phyloP scores from a whole-genome alignment of 163 green algal genomes.

The Scenedesmus sp. region DNA sequence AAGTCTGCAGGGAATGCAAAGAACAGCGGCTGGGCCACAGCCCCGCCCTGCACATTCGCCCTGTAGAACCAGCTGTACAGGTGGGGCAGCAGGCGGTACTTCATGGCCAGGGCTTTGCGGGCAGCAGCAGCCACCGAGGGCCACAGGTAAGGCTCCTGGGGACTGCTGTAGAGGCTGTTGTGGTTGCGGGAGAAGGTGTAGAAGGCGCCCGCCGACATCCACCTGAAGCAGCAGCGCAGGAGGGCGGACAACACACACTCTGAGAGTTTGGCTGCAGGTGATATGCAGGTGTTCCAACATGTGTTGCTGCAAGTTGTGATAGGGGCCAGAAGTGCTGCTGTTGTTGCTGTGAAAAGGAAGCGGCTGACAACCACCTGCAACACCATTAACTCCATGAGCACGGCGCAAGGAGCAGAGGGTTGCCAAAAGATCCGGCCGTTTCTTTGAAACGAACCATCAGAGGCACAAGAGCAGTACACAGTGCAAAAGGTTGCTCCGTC shows the following conservation, averaged over 20 bases:
- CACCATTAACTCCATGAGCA: too few species aligned
- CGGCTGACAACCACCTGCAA: too few species aligned
- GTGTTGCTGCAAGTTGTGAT: too few species aligned
- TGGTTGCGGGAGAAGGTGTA: conserved; percentile 64
- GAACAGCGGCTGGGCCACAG: conserved; percentile 29
- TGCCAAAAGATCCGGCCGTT: too few species aligned
- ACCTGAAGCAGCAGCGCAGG: conserved; percentile 7
- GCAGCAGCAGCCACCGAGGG: conserved; percentile 58
- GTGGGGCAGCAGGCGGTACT: conserved; percentile 61
- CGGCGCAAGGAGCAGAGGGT: too few species aligned
- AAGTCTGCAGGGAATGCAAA: conserved; percentile 39
- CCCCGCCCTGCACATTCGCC: conserved; percentile 10
- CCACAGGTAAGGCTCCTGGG: conserved; percentile 74
- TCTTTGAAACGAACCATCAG: too few species aligned
- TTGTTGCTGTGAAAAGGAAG: too few species aligned
- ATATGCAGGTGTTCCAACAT: too few species aligned
- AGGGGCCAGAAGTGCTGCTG: too few species aligned
- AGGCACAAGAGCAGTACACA: too few species aligned
- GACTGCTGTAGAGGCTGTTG: conserved; percentile 56
- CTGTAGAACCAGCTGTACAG: conserved; percentile 38
- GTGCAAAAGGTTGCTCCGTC: too few species aligned
- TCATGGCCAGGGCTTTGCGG: conserved; percentile 60
- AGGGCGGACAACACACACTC: neutral
- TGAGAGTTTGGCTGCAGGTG: neutral
- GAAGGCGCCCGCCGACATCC: conserved; percentile 34